phyloP scores from a whole-genome alignment of 768 basidiomycete species.

The Myochromella boudieri region DNA sequence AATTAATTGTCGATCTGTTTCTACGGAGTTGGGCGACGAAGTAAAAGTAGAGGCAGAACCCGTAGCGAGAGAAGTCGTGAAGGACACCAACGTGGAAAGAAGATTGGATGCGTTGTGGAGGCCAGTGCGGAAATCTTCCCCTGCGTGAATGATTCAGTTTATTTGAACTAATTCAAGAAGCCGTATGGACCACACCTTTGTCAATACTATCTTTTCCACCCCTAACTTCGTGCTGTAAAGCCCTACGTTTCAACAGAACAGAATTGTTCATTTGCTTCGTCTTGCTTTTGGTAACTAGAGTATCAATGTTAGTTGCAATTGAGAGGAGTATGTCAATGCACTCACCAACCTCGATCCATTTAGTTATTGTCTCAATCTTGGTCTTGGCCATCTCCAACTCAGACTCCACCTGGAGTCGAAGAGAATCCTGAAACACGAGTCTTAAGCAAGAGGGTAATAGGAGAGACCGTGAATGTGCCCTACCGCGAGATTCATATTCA shows the following conservation, averaged over 20 bases:
- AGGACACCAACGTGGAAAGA: slow-evolving; percentile 54
- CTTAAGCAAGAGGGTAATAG: background rate
- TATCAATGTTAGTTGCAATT: slow-evolving; percentile 7
- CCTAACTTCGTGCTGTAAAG: slow-evolving; percentile 15
- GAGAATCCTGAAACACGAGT: slow-evolving; percentile 43
- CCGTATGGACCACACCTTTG: slow-evolving; percentile 36
- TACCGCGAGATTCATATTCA: slow-evolving; percentile 65
- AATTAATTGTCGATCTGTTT: slow-evolving; percentile 54
- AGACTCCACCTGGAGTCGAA: slow-evolving; percentile 70
- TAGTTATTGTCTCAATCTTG: slow-evolving; percentile 69
- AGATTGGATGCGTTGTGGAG: slow-evolving; percentile 62
- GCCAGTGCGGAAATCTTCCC: slow-evolving; percentile 73
- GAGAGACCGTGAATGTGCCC: slow-evolving; percentile 10
- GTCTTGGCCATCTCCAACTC: slow-evolving; percentile 75
- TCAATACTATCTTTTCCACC: slow-evolving; percentile 28
- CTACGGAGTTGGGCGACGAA: slow-evolving; percentile 35
- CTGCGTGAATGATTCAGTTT: too few relatives aligned
- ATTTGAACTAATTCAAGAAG: too few relatives aligned
- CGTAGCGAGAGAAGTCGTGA: slow-evolving; percentile 32
- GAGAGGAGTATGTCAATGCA: slow-evolving; percentile 7
- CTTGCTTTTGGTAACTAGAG: slow-evolving; percentile 30
- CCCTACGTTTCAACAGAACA: slow-evolving; percentile 19
- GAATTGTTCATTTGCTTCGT: slow-evolving; percentile 19
- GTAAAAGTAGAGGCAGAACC: slow-evolving; percentile 36
- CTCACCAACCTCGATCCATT: slow-evolving; percentile 56